Evolutionary conservation across 2,329 filamentous ascomycete genomes (phyloP).

Genomic region (Fusarium sarcochroum): DNA sequence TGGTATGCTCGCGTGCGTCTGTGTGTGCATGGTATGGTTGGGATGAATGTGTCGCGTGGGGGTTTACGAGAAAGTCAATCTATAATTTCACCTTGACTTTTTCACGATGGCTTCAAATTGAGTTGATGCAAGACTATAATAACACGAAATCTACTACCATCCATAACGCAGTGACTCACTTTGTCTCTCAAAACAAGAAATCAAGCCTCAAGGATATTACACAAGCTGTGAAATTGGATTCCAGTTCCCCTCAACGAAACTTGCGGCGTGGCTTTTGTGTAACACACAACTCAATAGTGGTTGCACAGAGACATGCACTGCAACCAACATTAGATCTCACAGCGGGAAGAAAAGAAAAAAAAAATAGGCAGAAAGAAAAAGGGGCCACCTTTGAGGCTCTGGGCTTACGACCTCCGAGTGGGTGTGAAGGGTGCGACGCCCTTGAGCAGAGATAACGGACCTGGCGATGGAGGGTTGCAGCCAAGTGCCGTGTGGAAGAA

Average conservation of each 20-base stretch:
- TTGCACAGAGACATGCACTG: conserved; percentile 25
- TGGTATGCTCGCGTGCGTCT: conserved; percentile 12
- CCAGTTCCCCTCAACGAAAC: conserved; percentile 23
- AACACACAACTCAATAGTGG: conserved; percentile 30
- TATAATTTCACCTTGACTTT: conserved; percentile 14
- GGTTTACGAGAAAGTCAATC: conserved; percentile 11
- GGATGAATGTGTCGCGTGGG: conserved; percentile 28
- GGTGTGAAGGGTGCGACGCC: conserved; percentile 34
- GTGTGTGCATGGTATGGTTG: conserved; percentile 25
- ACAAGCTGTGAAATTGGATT: conserved; percentile 18
- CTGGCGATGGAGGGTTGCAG: conserved; percentile 33
- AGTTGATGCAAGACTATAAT: not conserved
- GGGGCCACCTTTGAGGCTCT: conserved; percentile 39
- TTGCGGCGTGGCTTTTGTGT: conserved; percentile 22
- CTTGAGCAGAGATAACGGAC: conserved; percentile 30
- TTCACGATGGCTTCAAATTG: conserved; percentile 26
- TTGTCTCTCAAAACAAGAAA: not conserved
- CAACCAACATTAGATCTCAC: conserved; percentile 38
- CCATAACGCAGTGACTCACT: conserved; percentile 1
- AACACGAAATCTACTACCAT: not conserved
- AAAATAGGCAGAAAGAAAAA: conserved; percentile 6
- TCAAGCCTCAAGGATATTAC: not conserved
- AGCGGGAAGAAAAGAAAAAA: conserved; percentile 1
- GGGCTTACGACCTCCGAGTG: conserved; percentile 21
- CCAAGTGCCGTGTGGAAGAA: not conserved